Percentiles rank a stretch among this genome's conserved stretches.
phyloP scores from a whole-genome alignment of 176 grass and related monocot species.

The Saccharum officinarum region DNA sequence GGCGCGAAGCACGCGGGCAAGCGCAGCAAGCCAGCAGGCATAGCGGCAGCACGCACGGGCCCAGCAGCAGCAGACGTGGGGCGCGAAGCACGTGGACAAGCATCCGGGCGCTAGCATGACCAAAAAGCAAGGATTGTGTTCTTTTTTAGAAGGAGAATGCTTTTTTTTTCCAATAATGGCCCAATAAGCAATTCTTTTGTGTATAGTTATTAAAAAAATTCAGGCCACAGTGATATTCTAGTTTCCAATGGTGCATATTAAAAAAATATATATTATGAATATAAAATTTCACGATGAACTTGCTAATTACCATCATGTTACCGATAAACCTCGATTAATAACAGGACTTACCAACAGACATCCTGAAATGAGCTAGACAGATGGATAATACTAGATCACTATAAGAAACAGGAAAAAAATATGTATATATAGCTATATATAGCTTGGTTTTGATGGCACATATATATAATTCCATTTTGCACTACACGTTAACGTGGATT shows the following conservation, averaged over 20 bases:
- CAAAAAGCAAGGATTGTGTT: too few species aligned
- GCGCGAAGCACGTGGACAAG: too few species aligned
- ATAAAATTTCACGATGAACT: neutral
- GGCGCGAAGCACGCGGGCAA: too few species aligned
- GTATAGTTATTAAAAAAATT: neutral
- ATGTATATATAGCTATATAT: neutral
- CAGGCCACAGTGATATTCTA: too few species aligned
- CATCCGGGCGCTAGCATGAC: too few species aligned
- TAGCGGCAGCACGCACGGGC: too few species aligned
- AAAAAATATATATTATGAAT: neutral
- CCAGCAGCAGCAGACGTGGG: too few species aligned
- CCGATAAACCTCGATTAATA: neutral
- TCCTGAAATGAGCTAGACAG: neutral
- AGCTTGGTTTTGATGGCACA: neutral
- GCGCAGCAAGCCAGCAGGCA: too few species aligned
- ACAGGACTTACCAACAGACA: neutral
- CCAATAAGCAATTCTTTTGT: too few species aligned
- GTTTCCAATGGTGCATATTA: neutral
- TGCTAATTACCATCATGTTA: neutral
- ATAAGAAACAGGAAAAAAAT: neutral
- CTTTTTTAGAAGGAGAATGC: too few species aligned
- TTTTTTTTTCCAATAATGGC: too few species aligned
- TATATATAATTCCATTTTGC: neutral
- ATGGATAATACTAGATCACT: neutral
- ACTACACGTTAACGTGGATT: conserved; percentile 2